A percentile compares a stretch with the other conserved stretches of the same genome.
These are phyloP conservation scores for Corymbia calophylla DNA, from an alignment of 441 rosid species.

Conservation along the genomic window DNA sequence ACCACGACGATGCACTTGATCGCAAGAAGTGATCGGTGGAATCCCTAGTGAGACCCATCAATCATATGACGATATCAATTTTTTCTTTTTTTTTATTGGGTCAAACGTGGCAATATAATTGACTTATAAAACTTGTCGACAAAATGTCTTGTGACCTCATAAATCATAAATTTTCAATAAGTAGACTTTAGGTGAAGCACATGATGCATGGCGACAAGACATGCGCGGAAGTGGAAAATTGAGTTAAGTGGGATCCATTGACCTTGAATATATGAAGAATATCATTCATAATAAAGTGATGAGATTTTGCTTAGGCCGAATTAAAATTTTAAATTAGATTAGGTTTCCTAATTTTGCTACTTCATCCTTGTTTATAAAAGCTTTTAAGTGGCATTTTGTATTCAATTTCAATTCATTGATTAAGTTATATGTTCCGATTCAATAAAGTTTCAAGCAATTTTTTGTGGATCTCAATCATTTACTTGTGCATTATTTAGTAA, in stretches of 20 bases:
- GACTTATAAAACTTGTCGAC: neutral
- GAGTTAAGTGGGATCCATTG: neutral
- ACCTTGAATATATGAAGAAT: neutral
- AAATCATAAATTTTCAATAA: neutral
- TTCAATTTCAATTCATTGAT: neutral
- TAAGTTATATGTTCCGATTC: neutral
- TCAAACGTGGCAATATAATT: neutral
- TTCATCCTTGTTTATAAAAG: neutral
- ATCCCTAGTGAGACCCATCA: neutral
- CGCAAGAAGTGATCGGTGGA: neutral
- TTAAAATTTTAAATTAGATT: neutral
- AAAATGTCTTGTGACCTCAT: fast-evolving
- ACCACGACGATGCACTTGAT: neutral
- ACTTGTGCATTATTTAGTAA: neutral
- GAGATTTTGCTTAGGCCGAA: neutral
- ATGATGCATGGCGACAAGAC: neutral
- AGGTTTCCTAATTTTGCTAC: neutral
- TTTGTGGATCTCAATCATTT: fast-evolving
- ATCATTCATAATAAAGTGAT: neutral
- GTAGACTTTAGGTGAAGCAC: neutral
- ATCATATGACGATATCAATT: neutral
- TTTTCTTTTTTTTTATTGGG: neutral
- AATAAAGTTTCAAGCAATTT: neutral
- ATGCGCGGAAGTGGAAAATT: neutral
- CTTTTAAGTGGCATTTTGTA: neutral